Evolutionary conservation across 2,329 filamentous ascomycete species (phyloP), one percentile per base, ranked within the genome.

Genomic region (Sclerotinia glacialis): DNA sequence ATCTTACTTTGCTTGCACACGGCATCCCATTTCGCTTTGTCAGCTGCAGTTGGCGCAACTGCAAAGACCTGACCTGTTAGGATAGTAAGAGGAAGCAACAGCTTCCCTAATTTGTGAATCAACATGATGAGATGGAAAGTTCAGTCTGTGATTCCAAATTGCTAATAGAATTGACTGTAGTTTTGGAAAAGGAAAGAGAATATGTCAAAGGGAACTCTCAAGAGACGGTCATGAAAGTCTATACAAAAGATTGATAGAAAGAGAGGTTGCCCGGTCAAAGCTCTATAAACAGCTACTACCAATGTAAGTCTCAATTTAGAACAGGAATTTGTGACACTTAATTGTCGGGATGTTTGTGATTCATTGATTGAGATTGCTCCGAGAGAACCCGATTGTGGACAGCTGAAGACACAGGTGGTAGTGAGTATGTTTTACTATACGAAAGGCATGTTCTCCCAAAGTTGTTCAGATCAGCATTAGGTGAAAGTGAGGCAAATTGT

Each of bases 1-100:
- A 37, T 37, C 58, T 61, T 49, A 61, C 58, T 61, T 37, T 50
- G 44, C n/a, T 61, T 61, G 44, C 58, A 61, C 12, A 61, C 44
- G 2, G 58, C 58, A 37, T 61, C 44, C 58, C 58, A 61, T 37
- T 61, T 61, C 3, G 58, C 44, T 7, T 61, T 61, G 5, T 61
- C 58, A 26, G 58, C 58, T 49, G 58, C 28, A 59, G 56, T 59
- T 42, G 56, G 56, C 14, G 47, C 56, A 12, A 59, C 56, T 31
- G 58, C 44, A 50, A 61, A 47, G 16, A 61, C 58, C 34, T 61
- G 44, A 26, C n/a, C 14, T 40, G 58, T 26, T 7, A 61, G 21
- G 28, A 61, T 2, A 61, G 58, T 23, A 26, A 61, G 31, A 61
- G 58, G 44, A 37, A 61, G 44, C 44, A 49, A 49, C 1, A 61